A percentile compares a stretch with the other conserved stretches of the same genome.
Evolutionary conservation across 257 asterid species (phyloP).

Genomic region (Handroanthus guayacan): DNA sequence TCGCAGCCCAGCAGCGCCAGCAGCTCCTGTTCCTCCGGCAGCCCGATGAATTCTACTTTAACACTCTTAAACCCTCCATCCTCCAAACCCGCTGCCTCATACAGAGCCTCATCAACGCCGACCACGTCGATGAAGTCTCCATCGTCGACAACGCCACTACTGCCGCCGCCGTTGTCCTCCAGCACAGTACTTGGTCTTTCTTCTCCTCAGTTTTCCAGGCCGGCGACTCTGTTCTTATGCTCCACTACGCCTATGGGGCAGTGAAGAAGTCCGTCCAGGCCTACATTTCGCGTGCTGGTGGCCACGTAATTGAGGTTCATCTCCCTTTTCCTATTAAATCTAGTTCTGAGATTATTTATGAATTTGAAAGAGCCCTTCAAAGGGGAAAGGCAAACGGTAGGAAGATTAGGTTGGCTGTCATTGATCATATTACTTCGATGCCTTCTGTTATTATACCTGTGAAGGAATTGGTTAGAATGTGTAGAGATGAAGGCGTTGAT

Average conservation of each 20-base stretch:
- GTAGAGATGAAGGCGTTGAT: slow-evolving; percentile 77
- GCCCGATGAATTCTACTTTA: slow-evolving; percentile 77
- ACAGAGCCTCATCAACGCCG: slow-evolving; percentile 72
- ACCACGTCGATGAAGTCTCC: slow-evolving; percentile 74
- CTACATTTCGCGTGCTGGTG: slow-evolving; percentile 87
- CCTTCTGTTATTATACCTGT: slow-evolving; percentile 80
- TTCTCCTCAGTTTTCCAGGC: slow-evolving; percentile 48
- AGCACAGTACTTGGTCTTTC: slow-evolving; percentile 73
- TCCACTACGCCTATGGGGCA: slow-evolving; percentile 87
- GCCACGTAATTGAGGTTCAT: slow-evolving; percentile 75
- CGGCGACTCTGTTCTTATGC: slow-evolving; percentile 76
- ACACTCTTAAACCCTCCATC: slow-evolving; percentile 70
- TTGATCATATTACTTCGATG: slow-evolving; percentile 89
- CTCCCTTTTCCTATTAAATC: slow-evolving; percentile 79
- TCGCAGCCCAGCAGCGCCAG: slow-evolving; percentile 77
- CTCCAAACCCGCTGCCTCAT: slow-evolving; percentile 59
- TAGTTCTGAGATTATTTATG: slow-evolving; percentile 55
- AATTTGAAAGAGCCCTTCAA: slow-evolving; percentile 65
- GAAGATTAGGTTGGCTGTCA: slow-evolving; percentile 74
- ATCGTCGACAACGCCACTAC: slow-evolving; percentile 94
- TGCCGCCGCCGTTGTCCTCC: slow-evolving; percentile 85
- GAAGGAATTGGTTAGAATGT: slow-evolving; percentile 68
- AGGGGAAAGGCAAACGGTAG: slow-evolving; percentile 60
- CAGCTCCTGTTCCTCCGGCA: slow-evolving; percentile 79
- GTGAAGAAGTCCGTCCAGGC: slow-evolving; percentile 82